These are phyloP conservation scores for Corynascus novoguineensis DNA, from an alignment of 495 filamentous ascomycete genomes.

Conservation along the genomic window DNA sequence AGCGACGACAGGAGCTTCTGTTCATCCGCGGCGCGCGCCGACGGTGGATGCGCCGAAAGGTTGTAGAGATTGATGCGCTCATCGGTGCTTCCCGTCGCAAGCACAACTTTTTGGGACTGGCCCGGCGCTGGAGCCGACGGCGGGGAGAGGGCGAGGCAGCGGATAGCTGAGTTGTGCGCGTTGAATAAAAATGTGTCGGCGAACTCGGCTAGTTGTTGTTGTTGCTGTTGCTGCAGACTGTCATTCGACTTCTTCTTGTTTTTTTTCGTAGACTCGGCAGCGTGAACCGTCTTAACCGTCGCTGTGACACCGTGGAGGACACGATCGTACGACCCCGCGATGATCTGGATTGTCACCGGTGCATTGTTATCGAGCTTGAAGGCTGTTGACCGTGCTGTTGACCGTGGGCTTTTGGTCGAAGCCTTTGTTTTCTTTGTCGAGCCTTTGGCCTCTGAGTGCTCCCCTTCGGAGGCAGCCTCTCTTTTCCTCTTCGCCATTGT, in stretches of 20 bases:
- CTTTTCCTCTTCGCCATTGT: constrained; percentile 76
- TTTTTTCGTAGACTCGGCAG: constrained; percentile 9
- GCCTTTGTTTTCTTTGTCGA: constrained; percentile 40
- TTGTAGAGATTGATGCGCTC: constrained; percentile 93
- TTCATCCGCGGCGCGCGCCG: constrained; percentile 34
- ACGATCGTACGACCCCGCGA: constrained; percentile 92
- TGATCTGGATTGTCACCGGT: constrained; percentile 68
- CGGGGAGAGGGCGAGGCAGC: constrained; percentile 82
- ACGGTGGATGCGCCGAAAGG: constrained; percentile 67
- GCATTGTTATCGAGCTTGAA: constrained; percentile 28
- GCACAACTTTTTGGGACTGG: constrained; percentile 63
- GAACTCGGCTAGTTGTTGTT: constrained; percentile 51
- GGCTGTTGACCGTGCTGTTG: constrained; percentile 9
- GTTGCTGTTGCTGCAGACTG: constrained; percentile 2
- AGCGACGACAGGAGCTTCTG: constrained; percentile 52
- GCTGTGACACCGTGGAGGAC: constrained; percentile 88
- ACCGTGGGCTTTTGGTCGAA: background rate
- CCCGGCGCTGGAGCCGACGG: constrained; percentile 55
- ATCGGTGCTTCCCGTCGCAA: constrained; percentile 87
- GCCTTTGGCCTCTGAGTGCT: constrained; percentile 16
- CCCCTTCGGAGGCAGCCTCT: constrained; percentile 33
- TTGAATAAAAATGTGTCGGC: constrained; percentile 94
- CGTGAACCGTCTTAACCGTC: constrained; percentile 45
- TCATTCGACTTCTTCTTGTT: constrained; percentile 20
- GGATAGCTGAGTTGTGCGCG: constrained; percentile 84